Evolutionary conservation across 176 grass and related monocot species (phyloP).

Genomic region (Stipa capillata): DNA sequence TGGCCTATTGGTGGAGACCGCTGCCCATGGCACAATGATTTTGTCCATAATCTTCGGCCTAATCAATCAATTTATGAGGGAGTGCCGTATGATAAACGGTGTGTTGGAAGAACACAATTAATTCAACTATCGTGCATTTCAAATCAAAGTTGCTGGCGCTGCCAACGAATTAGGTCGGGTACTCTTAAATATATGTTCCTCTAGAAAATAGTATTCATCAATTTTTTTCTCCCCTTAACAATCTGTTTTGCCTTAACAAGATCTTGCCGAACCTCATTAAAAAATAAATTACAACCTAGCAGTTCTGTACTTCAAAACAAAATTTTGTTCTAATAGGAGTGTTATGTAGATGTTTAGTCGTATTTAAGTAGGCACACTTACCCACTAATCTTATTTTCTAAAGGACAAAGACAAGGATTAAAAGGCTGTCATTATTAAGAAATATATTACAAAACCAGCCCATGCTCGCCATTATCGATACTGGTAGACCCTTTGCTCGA

Average conservation of each 20-base stretch:
- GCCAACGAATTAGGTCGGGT: neutral
- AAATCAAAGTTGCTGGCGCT: neutral
- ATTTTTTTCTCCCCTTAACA: neutral
- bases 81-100: neutral
- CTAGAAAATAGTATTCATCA: neutral
- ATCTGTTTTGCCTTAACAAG: neutral
- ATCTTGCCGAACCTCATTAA: neutral
- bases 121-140: neutral
- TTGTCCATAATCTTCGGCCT: neutral
- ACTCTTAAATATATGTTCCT: neutral
- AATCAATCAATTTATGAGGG: conserved; percentile 12
- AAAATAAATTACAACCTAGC: neutral
- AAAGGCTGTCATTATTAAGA: neutral
- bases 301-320: neutral
- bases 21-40: neutral
- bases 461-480: conserved; percentile 10
- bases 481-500: conserved; percentile 23
- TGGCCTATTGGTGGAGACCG: neutral
- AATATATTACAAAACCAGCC: neutral
- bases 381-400: conserved; percentile 2
- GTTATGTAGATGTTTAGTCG: neutral
- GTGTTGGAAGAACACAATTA: conserved; percentile 3
- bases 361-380: neutral
- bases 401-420: neutral
- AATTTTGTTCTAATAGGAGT: neutral